Conservation (phyloP, 75 land plant genomes). For the Chamaecyparis obtusa region DNA sequence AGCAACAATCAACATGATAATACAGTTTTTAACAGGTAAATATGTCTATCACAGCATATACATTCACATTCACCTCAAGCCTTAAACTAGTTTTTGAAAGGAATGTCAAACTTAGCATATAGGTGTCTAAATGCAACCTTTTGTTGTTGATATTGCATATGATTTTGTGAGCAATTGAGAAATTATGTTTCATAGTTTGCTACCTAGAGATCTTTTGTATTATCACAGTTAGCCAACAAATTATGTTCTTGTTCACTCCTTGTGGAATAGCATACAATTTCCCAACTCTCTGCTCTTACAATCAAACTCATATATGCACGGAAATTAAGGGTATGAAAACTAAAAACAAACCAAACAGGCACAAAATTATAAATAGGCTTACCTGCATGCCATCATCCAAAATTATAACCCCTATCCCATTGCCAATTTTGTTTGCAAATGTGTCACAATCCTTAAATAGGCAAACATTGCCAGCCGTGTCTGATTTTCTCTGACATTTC, state of each 20-base stretch:
- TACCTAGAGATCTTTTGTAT: not conserved
- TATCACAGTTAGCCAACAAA: not conserved
- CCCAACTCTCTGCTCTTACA: not conserved
- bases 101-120: not conserved
- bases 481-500: conserved; percentile 6
- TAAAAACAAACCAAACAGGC: not conserved
- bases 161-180: not conserved
- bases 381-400: conserved; percentile 99
- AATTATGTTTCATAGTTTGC: not conserved
- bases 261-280: not conserved
- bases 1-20: not conserved
- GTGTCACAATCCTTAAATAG: conserved; percentile 5
- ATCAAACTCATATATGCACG: not conserved
- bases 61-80: not conserved
- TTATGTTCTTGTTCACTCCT: not conserved
- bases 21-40: not conserved
- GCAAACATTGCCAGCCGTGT: not conserved
- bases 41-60: not conserved
- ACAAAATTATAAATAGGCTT: not conserved
- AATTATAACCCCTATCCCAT: conserved; percentile 60
- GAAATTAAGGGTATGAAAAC: not conserved
- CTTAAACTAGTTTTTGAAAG: not conserved
- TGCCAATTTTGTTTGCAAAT: not conserved
- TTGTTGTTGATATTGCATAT: not conserved
- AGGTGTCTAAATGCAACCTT: not conserved